Base-by-base conservation (phyloP, 2,329 filamentous ascomycete genomes). In the Colletotrichum sp. region DNA sequence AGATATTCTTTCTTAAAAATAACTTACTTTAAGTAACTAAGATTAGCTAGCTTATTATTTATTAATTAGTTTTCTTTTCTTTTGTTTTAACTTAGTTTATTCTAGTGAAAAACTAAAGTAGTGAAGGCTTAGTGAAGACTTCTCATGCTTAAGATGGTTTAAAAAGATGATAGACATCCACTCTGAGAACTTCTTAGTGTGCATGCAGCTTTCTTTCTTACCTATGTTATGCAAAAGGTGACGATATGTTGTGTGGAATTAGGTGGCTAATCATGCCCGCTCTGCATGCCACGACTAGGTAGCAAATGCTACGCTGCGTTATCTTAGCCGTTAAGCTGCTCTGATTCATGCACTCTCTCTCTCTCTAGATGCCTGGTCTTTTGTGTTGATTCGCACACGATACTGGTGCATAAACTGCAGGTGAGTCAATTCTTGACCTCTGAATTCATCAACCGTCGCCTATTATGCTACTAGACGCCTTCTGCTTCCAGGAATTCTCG, bases 201-300 rank as follows among this genome's bases (percentile, higher is more conserved):
- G 16, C 16, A 39, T 19, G 2, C 34, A 36, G 34, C 34, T 39
- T 44, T 44, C 39, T 44, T 44, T 44, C 39, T n/a, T n/a, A n/a
- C 19, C 4, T 11, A 44, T n/a, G 1, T 6, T 44, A 12, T 48
- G 1, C 3, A 48, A 48, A 48, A n/a, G 9, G 39, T 48, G 19
- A 48, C 4, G 1, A 48, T n/a, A n/a, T 48, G 2, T 48, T 0
- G 2, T n/a, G 39, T 48, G 9, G 39, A 48, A 48, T 48, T 0
- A 48, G 6, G 19, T n/a, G 9, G 19, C 19, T n/a, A n/a, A 6
- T 44, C 8, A 5, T 44, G 5, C 19, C 0, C 9, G 39, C 19
- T 44, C 19, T 48, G 9, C 9, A 0, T 7, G 19, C 36, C 19
- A 39, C 8, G 0, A 44, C 39, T n/a, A 44, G 39, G 16, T 44